Base-by-base conservation (phyloP, 2,329 filamentous ascomycete genomes). In the Sarocladium kiliense region DNA sequence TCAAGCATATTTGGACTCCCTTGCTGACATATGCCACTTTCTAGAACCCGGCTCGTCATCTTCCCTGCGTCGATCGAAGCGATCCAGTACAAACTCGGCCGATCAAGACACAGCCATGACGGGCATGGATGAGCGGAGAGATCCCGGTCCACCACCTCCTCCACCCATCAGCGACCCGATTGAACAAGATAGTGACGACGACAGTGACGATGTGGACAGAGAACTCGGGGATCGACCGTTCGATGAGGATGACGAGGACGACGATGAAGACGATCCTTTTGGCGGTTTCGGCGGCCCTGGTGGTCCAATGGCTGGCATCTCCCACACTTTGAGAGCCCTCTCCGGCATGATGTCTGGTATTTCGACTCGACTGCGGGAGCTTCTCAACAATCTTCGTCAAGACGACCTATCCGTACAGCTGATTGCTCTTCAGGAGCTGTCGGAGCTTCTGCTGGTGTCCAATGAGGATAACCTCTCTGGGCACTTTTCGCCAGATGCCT, bases 381-480 rank as follows among this genome's bases (percentile, higher is more conserved):
- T 92, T 53, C 74, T 93, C 58, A 79, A 74, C 70, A 89, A 86
- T 62, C 75, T 99, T 56, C 86, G 87, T 60, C 85, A 89, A 63
- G 93, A 92, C 66, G 89, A 93, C 47, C 91, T 97, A 60, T 92
- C 91, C 0, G 75, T 94, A 37, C 95, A 99, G 74, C 78, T 96
- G 61, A 91, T 97, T 65, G 94, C 93, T 26, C 76, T 99, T 27
- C 90, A 96, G 70, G 93, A 97, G 63, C 78, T 99, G 6, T 96
- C 93, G 0, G 92, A 99, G 70, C 86, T 97, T 54, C 77, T 99
- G 4, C 78, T 99, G 27, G 89, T 99, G 36, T 96, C 93, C 11
- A 97, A 94, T 62, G 94, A 99, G 72, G 94, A 99, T 67, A 97
- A 95, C 61, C 80, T 99, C 11, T 90, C 93, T 1, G 94, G 94